Base-by-base conservation (phyloP, 768 basidiomycete genomes). In the Astraeus odoratus region DNA sequence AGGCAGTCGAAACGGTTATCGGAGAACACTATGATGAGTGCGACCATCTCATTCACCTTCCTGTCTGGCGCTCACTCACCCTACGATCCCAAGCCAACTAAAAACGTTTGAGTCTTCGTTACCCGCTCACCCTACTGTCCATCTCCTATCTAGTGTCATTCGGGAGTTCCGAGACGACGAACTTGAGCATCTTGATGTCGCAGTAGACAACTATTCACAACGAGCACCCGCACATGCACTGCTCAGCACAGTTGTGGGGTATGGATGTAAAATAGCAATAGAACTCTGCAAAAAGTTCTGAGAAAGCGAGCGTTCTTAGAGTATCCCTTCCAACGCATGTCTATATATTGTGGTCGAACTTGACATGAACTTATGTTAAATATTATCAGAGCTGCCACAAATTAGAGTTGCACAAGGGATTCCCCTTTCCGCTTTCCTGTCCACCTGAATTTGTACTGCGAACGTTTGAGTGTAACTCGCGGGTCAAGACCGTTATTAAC, bases 21-120 rank as follows among this genome's bases (percentile, higher is more conserved):
- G 94, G 94, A 31, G 94, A 98, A 64, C 94, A 98, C 65, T 98
- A 98, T 57, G 90, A 97, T 61, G 92, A 96, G 94, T 95, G 60
- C 59, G 89, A 75, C 10, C n/a, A 22, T 44, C 36, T 29, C 19
- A 25, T 24, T 44, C n/a, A 29, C 8, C 42, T 12, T 16, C 23
- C 31, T 38, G 13, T 19, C 2, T 25, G 12, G 15, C 19, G 26
- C 30, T 9, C 25, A 43, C 50, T 56, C 9, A 59, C 23, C 35
- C 27, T 41, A 18, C 30, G 12, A 42, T 19, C 30, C 20, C 36
- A 46, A 96, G 93, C 56, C 94, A 97, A 72, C 71, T 97, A 39
- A 77, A 78, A 56, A 81, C 83, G 25, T 68, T 95, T 53, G 77
- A 81, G 48, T 65, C 68, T 2, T 59, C 88, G 27, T 75, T 78